Conservation (phyloP, 495 filamentous ascomycete species). For the Penicillium cataractarum region DNA sequence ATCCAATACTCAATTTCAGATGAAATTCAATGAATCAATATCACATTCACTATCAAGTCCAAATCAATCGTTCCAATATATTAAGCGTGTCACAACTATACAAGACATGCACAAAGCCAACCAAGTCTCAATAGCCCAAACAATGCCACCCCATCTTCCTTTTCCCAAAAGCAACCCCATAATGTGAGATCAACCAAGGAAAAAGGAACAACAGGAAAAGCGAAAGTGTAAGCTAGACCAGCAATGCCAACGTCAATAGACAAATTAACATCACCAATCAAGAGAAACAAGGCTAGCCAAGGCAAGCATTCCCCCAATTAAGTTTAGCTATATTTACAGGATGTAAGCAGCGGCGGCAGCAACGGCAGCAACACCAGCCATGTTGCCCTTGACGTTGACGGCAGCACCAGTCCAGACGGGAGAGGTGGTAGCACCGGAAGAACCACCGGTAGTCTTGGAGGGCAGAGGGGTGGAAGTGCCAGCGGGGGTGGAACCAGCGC, state of each 20-base stretch:
- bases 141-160: not conserved
- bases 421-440: constrained; percentile 19
- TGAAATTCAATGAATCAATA: constrained; percentile 7
- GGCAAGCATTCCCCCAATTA: constrained; percentile 13
- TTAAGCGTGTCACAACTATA: constrained; percentile 14
- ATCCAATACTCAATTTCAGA: not conserved
- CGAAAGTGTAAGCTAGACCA: not conserved
- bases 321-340: constrained; percentile 36
- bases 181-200: not conserved
- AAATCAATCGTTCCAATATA: constrained; percentile 3
- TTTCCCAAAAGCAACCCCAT: not conserved
- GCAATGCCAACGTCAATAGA: not conserved
- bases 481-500: constrained; percentile 17
- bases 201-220: not conserved
- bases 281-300: not conserved
- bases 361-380: constrained; percentile 35
- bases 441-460: constrained; percentile 18
- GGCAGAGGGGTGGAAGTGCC: constrained; percentile 18
- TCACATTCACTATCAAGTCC: constrained; percentile 6
- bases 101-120: constrained; percentile 7
- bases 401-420: constrained; percentile 32
- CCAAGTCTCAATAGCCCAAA: not conserved
- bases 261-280: not conserved
- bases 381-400: constrained; percentile 31
- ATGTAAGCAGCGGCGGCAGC: constrained; percentile 37